Percentiles rank a stretch among this genome's conserved stretches.
phyloP scores from a whole-genome alignment of 139 green algal genomes.

The Mesotaenium endlicherianum region DNA sequence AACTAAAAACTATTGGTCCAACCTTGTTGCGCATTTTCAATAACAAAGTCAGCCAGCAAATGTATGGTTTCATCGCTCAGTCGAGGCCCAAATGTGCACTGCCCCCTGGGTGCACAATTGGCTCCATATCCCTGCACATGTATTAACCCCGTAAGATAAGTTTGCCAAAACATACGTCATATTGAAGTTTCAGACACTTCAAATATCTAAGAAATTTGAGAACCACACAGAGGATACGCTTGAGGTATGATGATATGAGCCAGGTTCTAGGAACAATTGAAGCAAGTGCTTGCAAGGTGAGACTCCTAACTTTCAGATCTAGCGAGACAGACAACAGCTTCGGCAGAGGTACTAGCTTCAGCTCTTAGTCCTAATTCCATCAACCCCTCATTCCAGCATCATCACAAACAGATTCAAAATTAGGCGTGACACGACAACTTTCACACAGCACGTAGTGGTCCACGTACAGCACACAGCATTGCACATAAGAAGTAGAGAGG shows the following conservation, averaged over 20 bases:
- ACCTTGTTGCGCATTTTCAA: conserved; percentile 57
- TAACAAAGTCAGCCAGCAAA: conserved; percentile 63
- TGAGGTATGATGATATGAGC: not conserved
- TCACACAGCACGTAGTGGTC: no score
- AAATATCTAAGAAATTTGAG: no score
- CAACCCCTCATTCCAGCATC: no score
- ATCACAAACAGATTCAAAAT: not conserved
- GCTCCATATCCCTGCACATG: conserved; percentile 64
- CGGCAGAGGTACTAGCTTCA: no score
- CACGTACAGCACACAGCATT: no score
- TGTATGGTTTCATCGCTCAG: conserved; percentile 68
- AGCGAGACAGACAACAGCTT: no score
- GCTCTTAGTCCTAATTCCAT: no score
- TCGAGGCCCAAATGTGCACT: conserved; percentile 74
- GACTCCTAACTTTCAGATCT: no score
- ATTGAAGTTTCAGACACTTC: no score
- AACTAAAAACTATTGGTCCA: no score
- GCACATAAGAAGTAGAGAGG: not conserved
- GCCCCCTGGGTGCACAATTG: conserved; percentile 69
- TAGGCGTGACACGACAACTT: no score
- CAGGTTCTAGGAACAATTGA: not conserved
- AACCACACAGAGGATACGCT: not conserved
- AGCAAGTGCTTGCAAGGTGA: not conserved
- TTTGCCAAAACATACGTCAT: no score
- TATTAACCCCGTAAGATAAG: not conserved